phyloP scores from a whole-genome alignment of 306 rosid genomes.

The Citrullus amarus region DNA sequence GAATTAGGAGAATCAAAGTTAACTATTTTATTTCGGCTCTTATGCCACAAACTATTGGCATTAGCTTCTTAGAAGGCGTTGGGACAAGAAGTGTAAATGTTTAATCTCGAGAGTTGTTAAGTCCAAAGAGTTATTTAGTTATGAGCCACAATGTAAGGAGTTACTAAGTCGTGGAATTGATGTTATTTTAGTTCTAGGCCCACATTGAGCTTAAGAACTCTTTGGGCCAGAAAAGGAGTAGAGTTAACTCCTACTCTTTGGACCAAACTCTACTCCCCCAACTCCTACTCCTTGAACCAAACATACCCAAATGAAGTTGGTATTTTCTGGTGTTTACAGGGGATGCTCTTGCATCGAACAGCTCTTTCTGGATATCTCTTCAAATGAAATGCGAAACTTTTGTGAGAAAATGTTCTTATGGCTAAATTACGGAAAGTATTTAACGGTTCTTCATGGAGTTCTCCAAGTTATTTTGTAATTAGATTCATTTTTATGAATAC shows the following conservation, averaged over 20 bases:
- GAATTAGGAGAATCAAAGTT: not conserved
- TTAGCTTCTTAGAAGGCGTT: not conserved
- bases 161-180: too few relatives aligned
- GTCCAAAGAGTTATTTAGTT: too few relatives aligned
- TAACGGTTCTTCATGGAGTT: not conserved
- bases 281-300: too few relatives aligned
- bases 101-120: too few relatives aligned
- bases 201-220: too few relatives aligned
- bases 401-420: not conserved
- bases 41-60: not conserved
- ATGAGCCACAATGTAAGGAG: too few relatives aligned
- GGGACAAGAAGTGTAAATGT: too few relatives aligned
- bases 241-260: too few relatives aligned
- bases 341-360: not conserved
- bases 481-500: not conserved
- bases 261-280: too few relatives aligned
- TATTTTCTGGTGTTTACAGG: not conserved
- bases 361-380: not conserved
- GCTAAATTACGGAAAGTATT: not conserved
- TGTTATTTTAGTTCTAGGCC: too few relatives aligned
- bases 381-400: not conserved
- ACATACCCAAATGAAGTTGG: not conserved
- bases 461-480: not conserved
- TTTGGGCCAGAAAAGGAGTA: too few relatives aligned
- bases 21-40: not conserved